Conservation (phyloP, 2,329 filamentous ascomycete genomes). For the Penicillium corylophilum region DNA sequence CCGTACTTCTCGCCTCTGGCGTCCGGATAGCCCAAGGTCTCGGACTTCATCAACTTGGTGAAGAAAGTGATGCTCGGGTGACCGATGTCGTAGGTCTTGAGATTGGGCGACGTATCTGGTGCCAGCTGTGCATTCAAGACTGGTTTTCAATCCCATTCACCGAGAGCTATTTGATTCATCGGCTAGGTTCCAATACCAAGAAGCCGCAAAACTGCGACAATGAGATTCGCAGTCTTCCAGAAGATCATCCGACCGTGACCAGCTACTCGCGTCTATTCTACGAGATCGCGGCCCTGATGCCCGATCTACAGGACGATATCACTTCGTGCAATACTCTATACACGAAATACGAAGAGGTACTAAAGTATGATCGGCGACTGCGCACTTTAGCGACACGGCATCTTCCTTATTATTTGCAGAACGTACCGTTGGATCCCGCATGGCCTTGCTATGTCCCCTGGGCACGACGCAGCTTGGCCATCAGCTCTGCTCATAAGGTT, state of each 20-base stretch:
- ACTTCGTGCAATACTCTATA: constrained; percentile 34
- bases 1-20: constrained; percentile 46
- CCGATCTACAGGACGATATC: constrained; percentile 41
- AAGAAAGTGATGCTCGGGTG: constrained; percentile 19
- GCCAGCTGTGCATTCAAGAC: constrained; percentile 42
- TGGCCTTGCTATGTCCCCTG: constrained; percentile 45
- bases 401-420: constrained; percentile 37
- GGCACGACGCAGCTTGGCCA: constrained; percentile 40
- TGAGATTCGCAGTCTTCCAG: constrained; percentile 20
- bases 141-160: constrained; percentile 46
- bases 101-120: constrained; percentile 43
- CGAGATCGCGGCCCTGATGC: constrained; percentile 40
- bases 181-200: constrained; percentile 34
- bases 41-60: constrained; percentile 44
- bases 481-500: constrained; percentile 45
- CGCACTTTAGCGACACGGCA: constrained; percentile 34
- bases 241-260: constrained; percentile 37
- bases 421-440: constrained; percentile 31
- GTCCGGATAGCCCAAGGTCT: constrained; percentile 50
- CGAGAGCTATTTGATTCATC: constrained; percentile 40
- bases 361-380: constrained; percentile 42
- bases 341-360: constrained; percentile 42
- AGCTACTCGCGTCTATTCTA: constrained; percentile 40
- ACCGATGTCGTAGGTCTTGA: constrained; percentile 29
- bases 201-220: constrained; percentile 36